Conservation (phyloP, 345 rosid genomes). For the Syzygium aromaticum region DNA sequence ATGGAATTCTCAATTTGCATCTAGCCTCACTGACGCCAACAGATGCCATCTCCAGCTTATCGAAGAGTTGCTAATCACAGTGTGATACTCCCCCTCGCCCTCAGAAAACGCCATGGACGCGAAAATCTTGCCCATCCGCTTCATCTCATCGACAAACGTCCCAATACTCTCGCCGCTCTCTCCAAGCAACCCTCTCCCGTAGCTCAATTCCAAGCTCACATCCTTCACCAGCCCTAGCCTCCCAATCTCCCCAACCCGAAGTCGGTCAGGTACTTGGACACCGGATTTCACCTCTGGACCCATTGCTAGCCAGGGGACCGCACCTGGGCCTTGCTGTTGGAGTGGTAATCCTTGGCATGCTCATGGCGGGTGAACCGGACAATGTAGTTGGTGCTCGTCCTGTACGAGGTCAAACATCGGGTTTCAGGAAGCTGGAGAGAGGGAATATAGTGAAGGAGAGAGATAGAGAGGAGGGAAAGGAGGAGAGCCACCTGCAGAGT, state of each 20-base stretch:
- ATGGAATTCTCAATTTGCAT: too few relatives aligned
- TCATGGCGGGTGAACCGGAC: conserved; percentile 64
- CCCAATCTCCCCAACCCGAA: conserved; percentile 74
- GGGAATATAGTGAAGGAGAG: conserved; percentile 17
- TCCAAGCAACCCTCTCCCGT: conserved; percentile 49
- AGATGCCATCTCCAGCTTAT: conserved; percentile 72
- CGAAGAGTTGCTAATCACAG: conserved; percentile 49
- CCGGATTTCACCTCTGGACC: conserved; percentile 75
- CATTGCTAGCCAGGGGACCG: conserved; percentile 61
- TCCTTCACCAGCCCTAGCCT: conserved; percentile 57
- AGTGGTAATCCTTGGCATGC: conserved; percentile 35
- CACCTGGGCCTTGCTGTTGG: conserved; percentile 43
- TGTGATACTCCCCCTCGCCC: conserved; percentile 15
- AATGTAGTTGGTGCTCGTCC: conserved; percentile 30
- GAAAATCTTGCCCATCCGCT: conserved; percentile 84
- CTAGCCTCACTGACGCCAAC: conserved; percentile 40
- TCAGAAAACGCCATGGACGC: conserved; percentile 78
- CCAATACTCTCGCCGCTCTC: conserved; percentile 4
- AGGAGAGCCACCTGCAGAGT: not conserved
- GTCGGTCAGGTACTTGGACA: conserved; percentile 63
- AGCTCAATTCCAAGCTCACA: conserved; percentile 54
- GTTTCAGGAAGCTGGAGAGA: conserved; percentile 7
- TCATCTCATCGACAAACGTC: conserved; percentile 48
- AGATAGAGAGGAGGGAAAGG: not conserved
- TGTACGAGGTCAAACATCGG: conserved; percentile 7